These are phyloP conservation scores for Colletotrichum sp. DNA, from an alignment of 2,329 filamentous ascomycete genomes.

Conservation along the genomic window DNA sequence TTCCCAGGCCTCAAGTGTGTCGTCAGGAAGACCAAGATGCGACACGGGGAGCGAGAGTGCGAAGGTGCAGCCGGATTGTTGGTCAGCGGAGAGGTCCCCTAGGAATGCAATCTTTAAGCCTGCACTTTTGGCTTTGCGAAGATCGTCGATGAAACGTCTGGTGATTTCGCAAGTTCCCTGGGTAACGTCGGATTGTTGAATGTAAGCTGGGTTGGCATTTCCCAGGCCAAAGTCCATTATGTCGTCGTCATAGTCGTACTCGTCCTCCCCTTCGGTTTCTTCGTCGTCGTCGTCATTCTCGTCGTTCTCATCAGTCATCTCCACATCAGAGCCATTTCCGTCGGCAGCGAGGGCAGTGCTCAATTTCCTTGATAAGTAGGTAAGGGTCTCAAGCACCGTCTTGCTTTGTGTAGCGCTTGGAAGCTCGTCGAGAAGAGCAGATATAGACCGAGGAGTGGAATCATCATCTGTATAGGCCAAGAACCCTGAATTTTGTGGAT, in stretches of 20 bases:
- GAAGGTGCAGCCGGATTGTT: slow-evolving; percentile 51
- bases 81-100: slow-evolving; percentile 44
- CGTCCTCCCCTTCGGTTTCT: slow-evolving; percentile 35
- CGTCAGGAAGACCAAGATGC: slow-evolving; percentile 75
- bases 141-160: slow-evolving; percentile 55
- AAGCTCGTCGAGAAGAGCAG: slow-evolving; percentile 44
- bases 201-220: slow-evolving; percentile 19
- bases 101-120: slow-evolving; percentile 75
- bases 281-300: slow-evolving; percentile 34
- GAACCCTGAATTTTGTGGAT: slow-evolving; percentile 43
- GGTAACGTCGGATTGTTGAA: slow-evolving; percentile 29
- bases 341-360: slow-evolving; percentile 27
- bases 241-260: slow-evolving; percentile 32
- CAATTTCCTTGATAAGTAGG: slow-evolving; percentile 28
- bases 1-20: slow-evolving; percentile 80
- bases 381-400: slow-evolving; percentile 45
- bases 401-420: slow-evolving; percentile 48
- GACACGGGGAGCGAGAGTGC: slow-evolving; percentile 72
- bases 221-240: slow-evolving; percentile 37
- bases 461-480: slow-evolving; percentile 49
- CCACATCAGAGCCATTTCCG: slow-evolving; percentile 32
- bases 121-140: slow-evolving; percentile 63
- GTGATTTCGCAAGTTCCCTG: slow-evolving; percentile 24
- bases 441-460: slow-evolving; percentile 29
- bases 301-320: slow-evolving; percentile 27